A percentile compares a stretch with the other conserved stretches of the same genome.
phyloP scores from a whole-genome alignment of 768 basidiomycete genomes.

The Crucibulum laeve region DNA sequence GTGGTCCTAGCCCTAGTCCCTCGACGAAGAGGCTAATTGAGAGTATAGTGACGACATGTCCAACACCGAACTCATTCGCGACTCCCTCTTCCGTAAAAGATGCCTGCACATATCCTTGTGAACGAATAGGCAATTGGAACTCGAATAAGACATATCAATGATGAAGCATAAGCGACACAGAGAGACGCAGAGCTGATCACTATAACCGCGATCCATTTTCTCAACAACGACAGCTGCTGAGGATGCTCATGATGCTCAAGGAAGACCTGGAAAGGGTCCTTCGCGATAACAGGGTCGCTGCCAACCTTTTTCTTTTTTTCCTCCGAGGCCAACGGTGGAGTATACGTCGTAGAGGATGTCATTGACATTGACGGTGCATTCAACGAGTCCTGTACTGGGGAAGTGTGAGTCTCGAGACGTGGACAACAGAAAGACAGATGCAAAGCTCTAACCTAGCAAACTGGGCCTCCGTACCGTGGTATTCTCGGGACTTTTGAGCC shows the following conservation, averaged over 20 bases:
- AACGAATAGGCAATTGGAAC: background rate
- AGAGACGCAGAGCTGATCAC: constrained; percentile 43
- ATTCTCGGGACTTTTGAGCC: no score
- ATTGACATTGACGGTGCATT: no score
- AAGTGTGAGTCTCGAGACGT: no score
- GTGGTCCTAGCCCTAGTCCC: constrained; percentile 51
- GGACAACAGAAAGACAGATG: no score
- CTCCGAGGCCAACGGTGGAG: no score
- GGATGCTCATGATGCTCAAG: constrained; percentile 40
- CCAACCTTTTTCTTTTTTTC: no score
- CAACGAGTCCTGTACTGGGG: no score
- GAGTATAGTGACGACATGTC: constrained; percentile 43
- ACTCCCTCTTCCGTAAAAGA: constrained; percentile 61
- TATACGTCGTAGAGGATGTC: no score
- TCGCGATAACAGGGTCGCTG: background rate
- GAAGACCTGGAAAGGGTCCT: constrained; percentile 23
- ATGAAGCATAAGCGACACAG: constrained; percentile 53
- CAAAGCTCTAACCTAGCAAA: no score
- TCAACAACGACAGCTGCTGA: constrained; percentile 28
- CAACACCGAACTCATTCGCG: constrained; percentile 42
- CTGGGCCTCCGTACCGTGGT: no score
- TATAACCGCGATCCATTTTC: constrained; percentile 46
- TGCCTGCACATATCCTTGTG: constrained; percentile 30
- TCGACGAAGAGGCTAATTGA: constrained; percentile 57
- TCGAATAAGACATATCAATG: constrained; percentile 36